phyloP scores from a whole-genome alignment of 345 rosid species.

The Eucalyptus cloeziana region DNA sequence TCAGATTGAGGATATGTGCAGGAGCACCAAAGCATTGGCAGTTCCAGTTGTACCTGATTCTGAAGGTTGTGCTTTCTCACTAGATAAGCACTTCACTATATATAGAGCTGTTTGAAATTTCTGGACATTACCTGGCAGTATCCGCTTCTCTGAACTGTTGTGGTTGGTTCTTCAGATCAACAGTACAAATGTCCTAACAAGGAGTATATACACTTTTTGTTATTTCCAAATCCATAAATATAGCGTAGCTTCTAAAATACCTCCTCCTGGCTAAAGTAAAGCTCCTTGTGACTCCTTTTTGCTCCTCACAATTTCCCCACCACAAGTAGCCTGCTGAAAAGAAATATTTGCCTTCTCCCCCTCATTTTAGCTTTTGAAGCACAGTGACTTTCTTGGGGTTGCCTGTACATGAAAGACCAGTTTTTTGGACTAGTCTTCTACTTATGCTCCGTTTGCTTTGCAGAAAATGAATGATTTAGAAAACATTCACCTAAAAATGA shows the following conservation, averaged over 20 bases:
- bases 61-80: slow-evolving; percentile 42
- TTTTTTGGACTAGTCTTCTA: background rate
- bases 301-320: background rate
- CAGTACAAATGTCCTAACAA: background rate
- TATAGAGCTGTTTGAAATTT: background rate
- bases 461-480: background rate
- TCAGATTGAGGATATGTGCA: slow-evolving; percentile 88
- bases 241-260: background rate
- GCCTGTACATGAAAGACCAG: background rate
- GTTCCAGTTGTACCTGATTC: slow-evolving; percentile 88
- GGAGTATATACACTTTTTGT: background rate
- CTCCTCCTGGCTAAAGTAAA: background rate
- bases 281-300: background rate
- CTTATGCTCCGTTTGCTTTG: background rate
- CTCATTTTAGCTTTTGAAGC: background rate
- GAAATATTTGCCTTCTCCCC: background rate
- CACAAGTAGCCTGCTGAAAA: background rate
- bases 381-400: background rate
- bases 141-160: background rate
- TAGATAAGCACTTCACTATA: background rate
- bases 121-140: background rate
- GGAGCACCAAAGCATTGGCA: slow-evolving; percentile 61
- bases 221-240: background rate
- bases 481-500: background rate
- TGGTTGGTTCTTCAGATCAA: background rate